Conservation (phyloP, 371 early-diverging fungal genomes). For the Mortierella sp. region DNA sequence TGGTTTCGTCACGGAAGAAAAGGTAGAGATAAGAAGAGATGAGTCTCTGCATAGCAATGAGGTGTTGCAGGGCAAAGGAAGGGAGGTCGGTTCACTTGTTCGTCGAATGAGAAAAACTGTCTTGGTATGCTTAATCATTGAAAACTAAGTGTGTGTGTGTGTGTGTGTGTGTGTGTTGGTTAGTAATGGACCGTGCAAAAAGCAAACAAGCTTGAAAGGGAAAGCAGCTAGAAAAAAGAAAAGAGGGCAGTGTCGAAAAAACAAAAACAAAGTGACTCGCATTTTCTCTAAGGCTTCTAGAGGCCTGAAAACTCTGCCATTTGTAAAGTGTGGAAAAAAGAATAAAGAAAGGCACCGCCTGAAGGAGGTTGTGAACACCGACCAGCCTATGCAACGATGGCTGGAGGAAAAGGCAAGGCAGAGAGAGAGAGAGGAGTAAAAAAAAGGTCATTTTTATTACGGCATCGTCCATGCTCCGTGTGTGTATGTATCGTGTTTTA, state of each 20-base stretch:
- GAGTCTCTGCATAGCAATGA: not conserved
- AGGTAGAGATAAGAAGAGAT: not conserved
- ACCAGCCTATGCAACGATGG: not conserved
- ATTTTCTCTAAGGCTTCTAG: not conserved
- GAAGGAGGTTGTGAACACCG: not conserved
- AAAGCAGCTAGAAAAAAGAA: not conserved
- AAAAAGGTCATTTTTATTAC: conserved; percentile 6
- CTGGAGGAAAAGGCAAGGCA: not conserved
- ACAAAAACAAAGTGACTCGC: conserved; percentile 23
- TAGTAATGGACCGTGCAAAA: not conserved
- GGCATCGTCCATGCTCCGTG: conserved; percentile 6
- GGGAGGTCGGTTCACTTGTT: not conserved
- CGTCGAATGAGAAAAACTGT: not conserved
- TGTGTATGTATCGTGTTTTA: not conserved
- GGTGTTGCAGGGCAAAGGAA: not conserved
- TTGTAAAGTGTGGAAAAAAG: not conserved
- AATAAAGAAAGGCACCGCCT: not conserved
- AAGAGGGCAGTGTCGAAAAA: not conserved
- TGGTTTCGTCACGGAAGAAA: not conserved
- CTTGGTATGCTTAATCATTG: not conserved
- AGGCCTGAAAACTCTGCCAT: not conserved
- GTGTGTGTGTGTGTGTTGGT: not conserved
- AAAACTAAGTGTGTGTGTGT: not conserved
- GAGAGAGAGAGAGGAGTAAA: not conserved
- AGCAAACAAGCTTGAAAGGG: not conserved